phyloP scores from a whole-genome alignment of 2,329 filamentous ascomycete genomes.

The Ophiocordyceps camponoti-rufipedis region DNA sequence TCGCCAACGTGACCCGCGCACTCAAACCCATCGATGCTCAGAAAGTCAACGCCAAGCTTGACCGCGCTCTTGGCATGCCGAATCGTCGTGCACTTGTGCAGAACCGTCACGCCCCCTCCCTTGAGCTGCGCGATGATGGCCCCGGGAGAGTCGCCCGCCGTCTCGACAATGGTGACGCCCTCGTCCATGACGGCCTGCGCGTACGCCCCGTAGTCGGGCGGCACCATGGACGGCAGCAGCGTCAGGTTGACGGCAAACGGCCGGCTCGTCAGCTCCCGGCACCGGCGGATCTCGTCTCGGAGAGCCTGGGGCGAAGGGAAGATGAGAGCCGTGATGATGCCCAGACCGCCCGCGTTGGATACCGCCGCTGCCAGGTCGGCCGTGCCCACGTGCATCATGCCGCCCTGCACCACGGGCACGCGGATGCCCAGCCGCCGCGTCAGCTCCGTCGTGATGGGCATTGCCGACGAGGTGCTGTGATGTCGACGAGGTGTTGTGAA shows the following conservation, averaged over 20 bases:
- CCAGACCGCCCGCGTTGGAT: conserved; percentile 65
- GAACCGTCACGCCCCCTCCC: conserved; percentile 54
- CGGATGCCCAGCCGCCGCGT: conserved; percentile 39
- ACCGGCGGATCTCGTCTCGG: conserved; percentile 80
- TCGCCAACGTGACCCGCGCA: conserved; percentile 84
- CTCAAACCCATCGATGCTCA: conserved; percentile 95
- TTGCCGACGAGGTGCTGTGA: conserved; percentile 8
- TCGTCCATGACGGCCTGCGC: conserved; percentile 87
- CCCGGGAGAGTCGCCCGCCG: conserved; percentile 72
- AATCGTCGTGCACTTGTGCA: conserved; percentile 98
- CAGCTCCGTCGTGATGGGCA: conserved; percentile 40
- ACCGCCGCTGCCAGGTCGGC: conserved; percentile 62
- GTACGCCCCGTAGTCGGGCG: conserved; percentile 84
- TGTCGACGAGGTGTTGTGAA: too few relatives aligned
- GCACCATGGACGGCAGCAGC: conserved; percentile 72
- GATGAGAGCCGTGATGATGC: conserved; percentile 74
- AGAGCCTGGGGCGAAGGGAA: conserved; percentile 85
- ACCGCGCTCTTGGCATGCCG: conserved; percentile 79
- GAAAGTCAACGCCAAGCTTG: conserved; percentile 89
- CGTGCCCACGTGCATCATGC: conserved; percentile 76
- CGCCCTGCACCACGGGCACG: conserved; percentile 69
- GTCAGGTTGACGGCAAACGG: conserved; percentile 94
- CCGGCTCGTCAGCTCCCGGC: conserved; percentile 57
- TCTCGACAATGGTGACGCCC: conserved; percentile 81
- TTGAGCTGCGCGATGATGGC: conserved; percentile 85